Base-by-base conservation (phyloP, 2,329 filamentous ascomycete species). In the Fusarium pilosicola region DNA sequence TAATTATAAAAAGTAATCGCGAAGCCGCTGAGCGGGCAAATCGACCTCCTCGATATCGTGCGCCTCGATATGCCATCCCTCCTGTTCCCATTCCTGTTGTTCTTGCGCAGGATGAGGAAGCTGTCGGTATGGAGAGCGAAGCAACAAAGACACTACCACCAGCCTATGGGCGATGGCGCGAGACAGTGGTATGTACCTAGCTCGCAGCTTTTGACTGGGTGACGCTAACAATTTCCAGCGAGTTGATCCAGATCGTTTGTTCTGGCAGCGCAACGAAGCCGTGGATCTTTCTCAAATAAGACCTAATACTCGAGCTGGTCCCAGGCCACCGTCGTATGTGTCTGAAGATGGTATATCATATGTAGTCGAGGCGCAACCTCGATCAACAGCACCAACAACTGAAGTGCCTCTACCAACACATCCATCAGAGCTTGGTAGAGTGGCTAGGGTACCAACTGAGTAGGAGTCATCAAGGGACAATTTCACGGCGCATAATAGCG, bases 91-190 rank as follows among this genome's bases (percentile, higher is more conserved):
- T 97, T 70, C 91, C 88, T 45, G 93, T 97, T 17, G 89, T 93
- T 24, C 86, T 96, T 51, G 90, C 91, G 5, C 87, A 89, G 45
- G 94, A 96, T 78, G 93, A 95, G 77, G 93, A 95, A 77, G 88
- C 89, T 24, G 87, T 84, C 5, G 88, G 87, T 7, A 80, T 86
- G 60, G 86, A 89, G 64, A 88, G 85, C 57, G 87, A 90, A 66
- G 83, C 87, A 0, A 83, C 84, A 46, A 90, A 91, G 76, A 74
- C 87, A 26, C 89, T 91, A 14, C 95, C 95, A 8, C 95, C 95
- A 0, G 94, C 94, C 5, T 97, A 97, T 79, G 95, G 95, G 0
- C 84, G 94, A 2, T 97, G 94, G 93, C 87, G 94, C 59, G 91
- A 92, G 81, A 96, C 92, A 78, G 93, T 96, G 82, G 92, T 94